Percentiles rank a stretch among this genome's conserved stretches.
phyloP scores from a whole-genome alignment of 441 rosid species.

The Croton setiger region DNA sequence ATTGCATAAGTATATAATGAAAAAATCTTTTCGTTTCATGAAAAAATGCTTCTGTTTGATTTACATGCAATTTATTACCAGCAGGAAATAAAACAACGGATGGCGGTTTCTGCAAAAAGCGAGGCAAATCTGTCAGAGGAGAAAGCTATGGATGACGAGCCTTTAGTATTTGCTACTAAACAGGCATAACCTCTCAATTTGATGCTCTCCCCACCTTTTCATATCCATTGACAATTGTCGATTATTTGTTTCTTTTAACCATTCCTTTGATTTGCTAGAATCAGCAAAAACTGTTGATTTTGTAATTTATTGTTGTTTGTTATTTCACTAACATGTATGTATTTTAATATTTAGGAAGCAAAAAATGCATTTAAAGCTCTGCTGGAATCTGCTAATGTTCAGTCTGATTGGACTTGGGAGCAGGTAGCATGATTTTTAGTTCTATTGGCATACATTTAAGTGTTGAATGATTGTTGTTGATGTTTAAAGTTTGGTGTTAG shows the following conservation, averaged over 20 bases:
- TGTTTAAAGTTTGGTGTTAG: constrained; percentile 37
- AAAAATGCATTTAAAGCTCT: constrained; percentile 95
- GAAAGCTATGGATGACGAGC: constrained; percentile 71
- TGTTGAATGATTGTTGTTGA: constrained; percentile 22
- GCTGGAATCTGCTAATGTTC: constrained; percentile 81
- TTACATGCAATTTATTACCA: constrained; percentile 7
- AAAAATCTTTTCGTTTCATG: no score
- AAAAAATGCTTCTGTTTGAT: neutral
- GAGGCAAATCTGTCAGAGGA: constrained; percentile 55
- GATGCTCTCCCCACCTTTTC: neutral
- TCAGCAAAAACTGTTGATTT: constrained; percentile 4
- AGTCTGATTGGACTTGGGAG: constrained; percentile 99
- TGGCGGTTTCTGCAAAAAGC: constrained; percentile 45
- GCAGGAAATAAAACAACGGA: constrained; percentile 70
- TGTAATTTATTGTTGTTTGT: neutral
- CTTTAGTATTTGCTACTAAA: constrained; percentile 69
- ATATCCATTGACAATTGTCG: neutral
- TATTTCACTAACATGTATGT: neutral
- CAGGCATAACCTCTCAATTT: constrained; percentile 41
- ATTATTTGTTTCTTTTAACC: neutral
- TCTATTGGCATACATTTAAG: constrained; percentile 19
- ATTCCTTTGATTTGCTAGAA: constrained; percentile 5
- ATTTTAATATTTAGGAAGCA: constrained; percentile 61
- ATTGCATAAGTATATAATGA: no score
- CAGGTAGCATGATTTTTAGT: constrained; percentile 53